phyloP scores from a whole-genome alignment of 345 rosid genomes.

The Pistacia vera region DNA sequence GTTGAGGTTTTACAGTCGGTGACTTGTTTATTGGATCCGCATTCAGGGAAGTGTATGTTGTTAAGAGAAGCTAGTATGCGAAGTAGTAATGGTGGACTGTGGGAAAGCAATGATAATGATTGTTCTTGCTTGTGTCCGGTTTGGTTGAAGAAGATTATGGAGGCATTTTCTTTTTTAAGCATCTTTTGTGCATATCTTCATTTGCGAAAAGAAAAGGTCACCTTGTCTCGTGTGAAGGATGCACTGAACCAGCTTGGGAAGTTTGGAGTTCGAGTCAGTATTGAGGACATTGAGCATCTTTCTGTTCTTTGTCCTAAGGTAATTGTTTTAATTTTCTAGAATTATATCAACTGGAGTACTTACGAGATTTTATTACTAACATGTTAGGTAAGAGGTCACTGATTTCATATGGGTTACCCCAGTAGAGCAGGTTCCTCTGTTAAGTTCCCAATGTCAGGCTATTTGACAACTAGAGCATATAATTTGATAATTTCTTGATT shows the following conservation, averaged over 20 bases:
- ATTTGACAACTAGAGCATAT: neutral
- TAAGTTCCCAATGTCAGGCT: neutral
- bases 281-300: slow-evolving; percentile 67
- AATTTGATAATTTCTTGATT: neutral
- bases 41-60: slow-evolving; percentile 54
- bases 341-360: neutral
- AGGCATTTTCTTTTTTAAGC: slow-evolving; percentile 69
- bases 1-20: slow-evolving; percentile 61
- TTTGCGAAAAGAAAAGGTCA: slow-evolving; percentile 40
- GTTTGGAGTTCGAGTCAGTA: slow-evolving; percentile 50
- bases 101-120: neutral
- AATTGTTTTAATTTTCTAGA: slow-evolving; percentile 13
- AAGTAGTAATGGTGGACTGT: slow-evolving; percentile 10
- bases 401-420: neutral
- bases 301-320: slow-evolving; percentile 80
- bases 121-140: slow-evolving; percentile 63
- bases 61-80: slow-evolving; percentile 27
- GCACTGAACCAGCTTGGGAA: slow-evolving; percentile 49
- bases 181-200: slow-evolving; percentile 51
- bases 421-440: neutral
- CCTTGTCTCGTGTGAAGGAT: slow-evolving; percentile 40
- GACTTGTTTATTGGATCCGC: slow-evolving; percentile 62
- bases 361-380: neutral
- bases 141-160: slow-evolving; percentile 72
- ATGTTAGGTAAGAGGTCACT: neutral